Conservation (phyloP, 495 filamentous ascomycete genomes). For the Daldinia concentrica region DNA sequence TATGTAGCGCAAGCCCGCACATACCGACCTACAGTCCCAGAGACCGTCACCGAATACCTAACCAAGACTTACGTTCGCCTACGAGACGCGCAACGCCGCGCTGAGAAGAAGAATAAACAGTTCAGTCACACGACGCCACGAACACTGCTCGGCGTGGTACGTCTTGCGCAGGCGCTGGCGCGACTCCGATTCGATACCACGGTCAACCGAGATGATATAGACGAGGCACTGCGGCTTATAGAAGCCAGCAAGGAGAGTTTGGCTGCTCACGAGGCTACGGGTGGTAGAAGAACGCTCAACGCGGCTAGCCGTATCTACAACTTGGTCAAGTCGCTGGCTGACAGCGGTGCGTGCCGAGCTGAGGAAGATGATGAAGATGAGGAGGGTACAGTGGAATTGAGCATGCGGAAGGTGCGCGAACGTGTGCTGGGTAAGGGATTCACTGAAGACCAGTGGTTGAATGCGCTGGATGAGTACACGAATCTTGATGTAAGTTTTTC, state of each 20-base stretch:
- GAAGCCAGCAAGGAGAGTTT: conserved; percentile 92
- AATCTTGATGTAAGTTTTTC: conserved; percentile 78
- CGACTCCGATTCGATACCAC: conserved; percentile 84
- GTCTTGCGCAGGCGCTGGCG: conserved; percentile 94
- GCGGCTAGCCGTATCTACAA: conserved; percentile 92
- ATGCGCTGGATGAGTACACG: conserved; percentile 89
- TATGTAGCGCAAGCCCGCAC: conserved; percentile 93
- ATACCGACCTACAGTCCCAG: conserved; percentile 85
- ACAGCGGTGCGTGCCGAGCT: conserved; percentile 73
- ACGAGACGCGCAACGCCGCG: conserved; percentile 85
- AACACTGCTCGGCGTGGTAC: conserved; percentile 90
- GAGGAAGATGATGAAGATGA: conserved; percentile 63
- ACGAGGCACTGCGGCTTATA: conserved; percentile 89
- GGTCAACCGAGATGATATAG: conserved; percentile 91
- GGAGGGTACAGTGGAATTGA: conserved; percentile 72
- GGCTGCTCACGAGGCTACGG: conserved; percentile 66
- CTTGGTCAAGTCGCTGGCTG: conserved; percentile 83
- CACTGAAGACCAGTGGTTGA: conserved; percentile 88
- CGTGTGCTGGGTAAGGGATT: conserved; percentile 95
- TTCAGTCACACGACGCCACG: conserved; percentile 94
- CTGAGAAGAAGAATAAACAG: conserved; percentile 86
- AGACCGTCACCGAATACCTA: conserved; percentile 89
- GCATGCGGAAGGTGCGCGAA: conserved; percentile 85
- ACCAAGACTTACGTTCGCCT: conserved; percentile 94
- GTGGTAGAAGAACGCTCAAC: conserved; percentile 72